Evolutionary conservation across 257 asterid genomes (phyloP), one percentile per base, ranked within the genome.

Genomic region (Coffea eugenioides): DNA sequence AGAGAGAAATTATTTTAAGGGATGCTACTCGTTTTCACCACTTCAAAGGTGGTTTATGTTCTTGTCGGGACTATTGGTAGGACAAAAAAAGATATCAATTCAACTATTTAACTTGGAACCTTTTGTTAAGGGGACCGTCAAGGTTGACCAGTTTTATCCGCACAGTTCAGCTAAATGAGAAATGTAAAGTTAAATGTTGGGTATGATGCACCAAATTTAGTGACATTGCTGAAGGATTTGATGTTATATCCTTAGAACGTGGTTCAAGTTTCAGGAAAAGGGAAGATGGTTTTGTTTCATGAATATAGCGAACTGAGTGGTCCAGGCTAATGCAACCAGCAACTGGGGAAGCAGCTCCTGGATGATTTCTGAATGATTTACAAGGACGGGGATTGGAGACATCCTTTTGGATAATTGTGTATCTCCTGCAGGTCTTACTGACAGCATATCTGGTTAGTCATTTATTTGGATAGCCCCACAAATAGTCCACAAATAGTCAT

Each of bases 1-100:
- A 82, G 61, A 78, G 98, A 75, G 97, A 94, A 65, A 92, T 94
- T 36, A 79, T 92, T 27, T 88, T 92, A 43, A 89, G 98, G 76
- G 98, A 92, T 73, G 91, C 92, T 27, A 92, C 93, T 10, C 94
- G 97, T 61, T 94, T 94, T 81, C 98, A 94, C 85, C 98, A 94
- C 87, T 94, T 94, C 83, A 87, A 85, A 88, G 81, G 77, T 15
- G 97, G 97, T 59, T 82, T 71, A 2, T 94, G 98, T 80, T 94
- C 97, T n/a, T 94, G 97, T 86, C 80, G 81, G 69, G 97, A 91
- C 79, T 90, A 93, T 76, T 93, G 97, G 97, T 91, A 84, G 84
- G 73, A 49, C 36, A 52, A n/a, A n/a, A 45, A n/a, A n/a, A 45
- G 20, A 36, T 6, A 7, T 48, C 56, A 5, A 31, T 56, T 25